phyloP scores from a whole-genome alignment of 73 alveolate genomes.

The Stentor coeruleus region DNA sequence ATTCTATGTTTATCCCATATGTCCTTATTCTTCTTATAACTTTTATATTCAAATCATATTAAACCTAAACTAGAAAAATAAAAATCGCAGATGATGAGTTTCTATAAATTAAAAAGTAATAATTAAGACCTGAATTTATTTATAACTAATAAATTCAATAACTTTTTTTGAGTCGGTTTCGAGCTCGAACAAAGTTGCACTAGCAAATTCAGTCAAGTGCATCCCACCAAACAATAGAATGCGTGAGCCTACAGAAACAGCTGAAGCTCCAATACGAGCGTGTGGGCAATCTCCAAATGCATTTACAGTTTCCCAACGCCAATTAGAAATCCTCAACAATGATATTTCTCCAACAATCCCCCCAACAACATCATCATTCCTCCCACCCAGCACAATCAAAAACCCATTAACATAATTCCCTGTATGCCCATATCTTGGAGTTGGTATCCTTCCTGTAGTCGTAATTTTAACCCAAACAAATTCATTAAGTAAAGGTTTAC shows the following conservation, averaged over 20 bases:
- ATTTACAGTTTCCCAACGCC: neutral
- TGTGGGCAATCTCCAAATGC: neutral
- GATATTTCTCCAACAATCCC: neutral
- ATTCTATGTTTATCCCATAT: too few species aligned
- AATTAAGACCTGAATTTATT: too few species aligned
- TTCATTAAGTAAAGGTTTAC: neutral
- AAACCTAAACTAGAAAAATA: too few species aligned
- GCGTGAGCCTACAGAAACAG: neutral
- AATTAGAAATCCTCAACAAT: neutral
- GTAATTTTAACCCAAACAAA: neutral
- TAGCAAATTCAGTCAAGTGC: neutral
- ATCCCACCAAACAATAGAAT: neutral
- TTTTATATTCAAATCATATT: too few species aligned
- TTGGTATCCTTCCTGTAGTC: neutral
- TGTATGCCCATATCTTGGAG: neutral
- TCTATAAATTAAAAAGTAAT: too few species aligned
- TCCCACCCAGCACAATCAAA: neutral
- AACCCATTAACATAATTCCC: neutral
- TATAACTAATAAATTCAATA: neutral
- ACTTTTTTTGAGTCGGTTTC: slow-evolving; percentile 3
- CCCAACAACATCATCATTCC: neutral
- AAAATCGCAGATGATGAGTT: too few species aligned
- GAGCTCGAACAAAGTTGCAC: neutral
- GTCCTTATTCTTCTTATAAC: too few species aligned
- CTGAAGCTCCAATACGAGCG: slow-evolving; percentile 7